Evolutionary conservation across 2,329 filamentous ascomycete species (phyloP).

Genomic region (Sclerotinia subarctica): DNA sequence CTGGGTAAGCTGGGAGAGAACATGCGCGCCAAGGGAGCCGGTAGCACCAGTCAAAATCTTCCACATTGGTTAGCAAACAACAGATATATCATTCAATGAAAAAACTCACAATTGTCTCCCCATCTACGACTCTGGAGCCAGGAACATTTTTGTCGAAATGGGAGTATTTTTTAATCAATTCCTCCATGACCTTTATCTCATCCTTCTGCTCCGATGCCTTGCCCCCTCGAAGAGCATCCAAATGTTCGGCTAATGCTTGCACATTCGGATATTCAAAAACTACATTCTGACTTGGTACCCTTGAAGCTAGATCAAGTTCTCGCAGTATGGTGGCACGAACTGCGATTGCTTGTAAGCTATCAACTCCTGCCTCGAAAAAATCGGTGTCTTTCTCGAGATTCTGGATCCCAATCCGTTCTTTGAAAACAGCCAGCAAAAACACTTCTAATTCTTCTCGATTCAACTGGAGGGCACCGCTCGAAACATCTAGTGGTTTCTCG

Average conservation of each 20-base stretch:
- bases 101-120: conserved; percentile 23
- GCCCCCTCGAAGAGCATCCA: conserved; percentile 45
- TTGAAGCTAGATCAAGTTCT: conserved; percentile 48
- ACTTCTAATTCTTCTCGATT: conserved; percentile 17
- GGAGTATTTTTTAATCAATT: conserved; percentile 46
- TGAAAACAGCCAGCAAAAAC: conserved; percentile 21
- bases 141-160: conserved; percentile 37
- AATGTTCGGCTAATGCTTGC: conserved; percentile 45
- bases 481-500: conserved; percentile 17
- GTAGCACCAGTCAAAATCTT: conserved; percentile 60
- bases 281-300: conserved; percentile 51
- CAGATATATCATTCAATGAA: background rate
- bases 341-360: conserved; percentile 56
- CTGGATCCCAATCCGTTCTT: conserved; percentile 14
- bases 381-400: conserved; percentile 45
- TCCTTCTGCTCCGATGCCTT: conserved; percentile 29
- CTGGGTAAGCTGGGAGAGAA: conserved; percentile 53
- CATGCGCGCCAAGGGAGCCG: conserved; percentile 61
- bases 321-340: conserved; percentile 51
- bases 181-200: conserved; percentile 44
- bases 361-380: conserved; percentile 57
- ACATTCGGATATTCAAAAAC: conserved; percentile 57
- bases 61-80: background rate
- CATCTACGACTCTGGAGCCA: conserved; percentile 23
- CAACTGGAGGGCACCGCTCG: conserved; percentile 1